Conservation (phyloP, 2,329 filamentous ascomycete species). For the Neofusicoccum cordaticola region DNA sequence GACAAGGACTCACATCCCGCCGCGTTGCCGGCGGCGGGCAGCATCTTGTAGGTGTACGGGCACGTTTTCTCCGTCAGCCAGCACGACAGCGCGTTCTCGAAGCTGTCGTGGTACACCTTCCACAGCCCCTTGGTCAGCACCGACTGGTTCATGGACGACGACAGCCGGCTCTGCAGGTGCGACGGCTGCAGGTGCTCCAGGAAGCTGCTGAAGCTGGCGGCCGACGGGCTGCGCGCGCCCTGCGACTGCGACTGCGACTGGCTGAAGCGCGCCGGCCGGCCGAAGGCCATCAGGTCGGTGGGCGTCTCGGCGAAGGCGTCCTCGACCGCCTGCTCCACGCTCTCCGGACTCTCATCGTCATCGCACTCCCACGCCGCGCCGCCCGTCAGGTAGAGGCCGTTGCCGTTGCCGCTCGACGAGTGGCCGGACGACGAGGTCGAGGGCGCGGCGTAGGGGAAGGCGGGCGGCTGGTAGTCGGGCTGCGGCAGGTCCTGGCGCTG, state of each 20-base stretch:
- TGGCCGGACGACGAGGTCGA: background rate
- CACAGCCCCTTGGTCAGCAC: constrained; percentile 46
- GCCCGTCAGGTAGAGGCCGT: background rate
- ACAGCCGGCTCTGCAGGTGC: constrained; percentile 24
- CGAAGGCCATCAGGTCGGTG: constrained; percentile 18
- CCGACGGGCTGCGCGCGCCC: background rate
- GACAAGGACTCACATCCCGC: constrained; percentile 26
- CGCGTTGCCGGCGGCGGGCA: constrained; percentile 7
- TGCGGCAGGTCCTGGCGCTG: background rate
- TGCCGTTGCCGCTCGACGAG: background rate
- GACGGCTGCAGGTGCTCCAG: constrained; percentile 5
- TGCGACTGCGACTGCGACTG: background rate
- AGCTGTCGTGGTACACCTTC: constrained; percentile 54
- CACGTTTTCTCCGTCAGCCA: constrained; percentile 56
- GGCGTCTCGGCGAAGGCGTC: constrained; percentile 14
- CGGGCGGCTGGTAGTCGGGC: background rate
- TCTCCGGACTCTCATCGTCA: constrained; percentile 21
- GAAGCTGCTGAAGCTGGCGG: constrained; percentile 2
- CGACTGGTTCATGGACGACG: constrained; percentile 35
- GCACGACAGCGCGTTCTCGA: constrained; percentile 54
- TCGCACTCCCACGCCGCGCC: constrained; percentile 17
- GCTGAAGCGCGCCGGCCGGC: background rate
- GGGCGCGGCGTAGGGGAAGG: background rate
- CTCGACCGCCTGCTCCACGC: constrained; percentile 13
- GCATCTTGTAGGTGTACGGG: constrained; percentile 41